Conservation (phyloP, 176 grass and related monocot species). For the Coix lacrymajobi region DNA sequence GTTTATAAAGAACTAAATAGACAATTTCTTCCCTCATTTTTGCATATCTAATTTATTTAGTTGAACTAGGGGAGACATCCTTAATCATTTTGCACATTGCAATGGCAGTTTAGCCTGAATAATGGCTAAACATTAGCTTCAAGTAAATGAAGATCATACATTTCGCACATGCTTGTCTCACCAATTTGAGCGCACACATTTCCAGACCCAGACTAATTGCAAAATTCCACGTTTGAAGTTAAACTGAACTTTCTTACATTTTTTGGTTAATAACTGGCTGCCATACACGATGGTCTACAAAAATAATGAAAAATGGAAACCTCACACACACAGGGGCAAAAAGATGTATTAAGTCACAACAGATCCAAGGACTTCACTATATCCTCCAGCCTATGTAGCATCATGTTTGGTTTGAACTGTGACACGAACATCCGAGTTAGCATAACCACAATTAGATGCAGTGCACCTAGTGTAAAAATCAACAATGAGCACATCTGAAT, state of each 20-base stretch:
- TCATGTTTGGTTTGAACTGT: neutral
- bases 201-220: neutral
- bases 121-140: neutral
- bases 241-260: neutral
- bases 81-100: neutral
- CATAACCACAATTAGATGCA: neutral
- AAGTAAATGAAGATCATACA: neutral
- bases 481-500: neutral
- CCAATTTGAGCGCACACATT: neutral
- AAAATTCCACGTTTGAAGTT: neutral
- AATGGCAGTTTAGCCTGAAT: neutral
- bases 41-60: no score
- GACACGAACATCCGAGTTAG: neutral
- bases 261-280: neutral
- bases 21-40: no score
- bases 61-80: no score
- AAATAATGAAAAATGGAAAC: slow-evolving; percentile 2
- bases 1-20: no score
- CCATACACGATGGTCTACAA: neutral
- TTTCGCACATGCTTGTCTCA: neutral
- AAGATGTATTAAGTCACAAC: neutral
- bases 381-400: neutral
- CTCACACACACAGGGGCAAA: neutral
- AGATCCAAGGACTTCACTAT: neutral
- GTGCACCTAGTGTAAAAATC: no score